Percentiles rank a stretch among this genome's conserved stretches.
phyloP scores from a whole-genome alignment of 805 yeast genomes.

The Pichia heedii region DNA sequence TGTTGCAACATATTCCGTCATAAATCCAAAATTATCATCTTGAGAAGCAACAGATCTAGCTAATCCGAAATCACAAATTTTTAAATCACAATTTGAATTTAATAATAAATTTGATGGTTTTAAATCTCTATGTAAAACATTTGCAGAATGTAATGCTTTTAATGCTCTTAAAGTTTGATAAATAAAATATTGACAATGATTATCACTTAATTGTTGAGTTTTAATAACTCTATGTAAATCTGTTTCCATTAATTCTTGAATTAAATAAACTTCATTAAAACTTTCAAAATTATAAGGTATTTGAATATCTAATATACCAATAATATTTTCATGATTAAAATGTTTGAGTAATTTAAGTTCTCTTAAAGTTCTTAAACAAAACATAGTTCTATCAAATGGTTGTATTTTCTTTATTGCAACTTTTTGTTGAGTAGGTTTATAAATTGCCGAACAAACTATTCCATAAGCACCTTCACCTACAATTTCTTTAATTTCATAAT shows the following conservation, averaged over 20 bases:
- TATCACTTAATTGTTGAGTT: constrained; percentile 78
- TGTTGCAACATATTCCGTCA: constrained; percentile 98
- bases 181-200: constrained; percentile 87
- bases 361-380: constrained; percentile 80
- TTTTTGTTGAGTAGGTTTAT: constrained; percentile 73
- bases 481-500: constrained; percentile 74
- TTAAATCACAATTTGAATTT: constrained; percentile 88
- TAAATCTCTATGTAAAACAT: constrained; percentile 85
- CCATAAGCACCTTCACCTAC: constrained; percentile 98
- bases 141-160: constrained; percentile 88
- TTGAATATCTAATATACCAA: constrained; percentile 82
- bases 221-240: constrained; percentile 75
- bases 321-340: constrained; percentile 90
- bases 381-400: constrained; percentile 84
- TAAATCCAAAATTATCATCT: constrained; percentile 63
- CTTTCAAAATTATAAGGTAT: constrained; percentile 66
- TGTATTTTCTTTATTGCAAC: constrained; percentile 95
- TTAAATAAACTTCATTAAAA: constrained; percentile 81
- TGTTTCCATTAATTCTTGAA: constrained; percentile 83
- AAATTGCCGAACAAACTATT: constrained; percentile 82
- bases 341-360: constrained; percentile 84
- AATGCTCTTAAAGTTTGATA: constrained; percentile 87
- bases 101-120: constrained; percentile 83
- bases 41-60: constrained; percentile 60
- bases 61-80: constrained; percentile 89